phyloP scores from a whole-genome alignment of 139 green algal species.

The Closterium sp. region DNA sequence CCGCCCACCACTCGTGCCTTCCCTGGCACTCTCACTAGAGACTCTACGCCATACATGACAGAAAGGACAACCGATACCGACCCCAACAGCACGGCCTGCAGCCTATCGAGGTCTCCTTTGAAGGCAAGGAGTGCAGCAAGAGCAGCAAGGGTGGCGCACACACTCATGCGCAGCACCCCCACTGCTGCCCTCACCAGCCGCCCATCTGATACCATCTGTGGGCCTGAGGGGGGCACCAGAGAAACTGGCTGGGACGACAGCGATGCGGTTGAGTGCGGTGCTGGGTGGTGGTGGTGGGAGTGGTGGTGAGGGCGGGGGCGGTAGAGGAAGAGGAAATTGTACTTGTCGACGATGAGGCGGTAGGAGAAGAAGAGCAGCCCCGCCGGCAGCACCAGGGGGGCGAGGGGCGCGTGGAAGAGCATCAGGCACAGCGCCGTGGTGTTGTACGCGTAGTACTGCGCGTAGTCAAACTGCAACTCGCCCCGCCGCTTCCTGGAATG shows the following conservation, averaged over 20 bases:
- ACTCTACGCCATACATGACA: neutral
- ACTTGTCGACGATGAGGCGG: slow-evolving; percentile 46
- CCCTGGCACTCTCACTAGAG: neutral
- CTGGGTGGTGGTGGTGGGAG: neutral
- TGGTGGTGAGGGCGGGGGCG: neutral
- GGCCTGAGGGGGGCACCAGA: neutral
- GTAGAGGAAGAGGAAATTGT: slow-evolving; percentile 49
- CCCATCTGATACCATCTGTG: slow-evolving; percentile 8
- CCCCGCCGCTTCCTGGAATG: neutral
- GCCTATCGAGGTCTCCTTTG: slow-evolving; percentile 6
- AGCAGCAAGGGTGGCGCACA: slow-evolving; percentile 12
- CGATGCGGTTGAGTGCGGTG: neutral
- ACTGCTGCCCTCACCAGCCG: slow-evolving; percentile 31
- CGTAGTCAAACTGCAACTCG: slow-evolving; percentile 25
- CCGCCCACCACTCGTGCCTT: neutral
- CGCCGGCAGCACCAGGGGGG: slow-evolving; percentile 28
- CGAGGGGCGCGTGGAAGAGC: slow-evolving; percentile 20
- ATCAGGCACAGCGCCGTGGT: slow-evolving; percentile 41
- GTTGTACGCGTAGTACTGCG: slow-evolving; percentile 47
- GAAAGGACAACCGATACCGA: neutral
- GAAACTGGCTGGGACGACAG: neutral
- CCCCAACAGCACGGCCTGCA: slow-evolving; percentile 17
- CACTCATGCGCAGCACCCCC: slow-evolving; percentile 22
- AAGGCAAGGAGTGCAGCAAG: slow-evolving; percentile 25
- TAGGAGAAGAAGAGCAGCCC: slow-evolving; percentile 38